Conservation (phyloP, 2,329 filamentous ascomycete species). For the Stemphylium lycopersici region DNA sequence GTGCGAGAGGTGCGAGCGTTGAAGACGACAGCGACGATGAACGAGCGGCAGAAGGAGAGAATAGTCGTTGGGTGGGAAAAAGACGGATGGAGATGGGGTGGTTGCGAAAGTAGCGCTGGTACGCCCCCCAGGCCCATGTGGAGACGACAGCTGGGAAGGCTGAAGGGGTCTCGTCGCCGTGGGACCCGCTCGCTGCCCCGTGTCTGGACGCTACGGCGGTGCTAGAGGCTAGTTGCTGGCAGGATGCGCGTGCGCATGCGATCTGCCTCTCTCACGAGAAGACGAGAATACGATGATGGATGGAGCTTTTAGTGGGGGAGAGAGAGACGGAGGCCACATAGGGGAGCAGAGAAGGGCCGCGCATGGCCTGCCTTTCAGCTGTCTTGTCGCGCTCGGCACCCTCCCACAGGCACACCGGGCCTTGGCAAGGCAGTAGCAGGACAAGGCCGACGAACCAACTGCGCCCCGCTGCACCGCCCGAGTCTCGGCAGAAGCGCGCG, state of each 20-base stretch:
- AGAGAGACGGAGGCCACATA: too few species aligned
- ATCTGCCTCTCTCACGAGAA: not conserved
- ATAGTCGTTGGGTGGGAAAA: not conserved
- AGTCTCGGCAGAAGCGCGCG: not conserved
- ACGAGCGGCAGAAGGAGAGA: conserved; percentile 7
- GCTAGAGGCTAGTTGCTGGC: not conserved
- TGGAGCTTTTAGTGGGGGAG: not conserved
- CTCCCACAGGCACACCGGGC: too few species aligned
- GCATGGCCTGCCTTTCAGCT: too few species aligned
- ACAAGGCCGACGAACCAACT: not conserved
- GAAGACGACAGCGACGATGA: not conserved
- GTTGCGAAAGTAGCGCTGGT: conserved; percentile 16
- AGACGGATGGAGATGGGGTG: not conserved
- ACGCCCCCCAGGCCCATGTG: conserved; percentile 16
- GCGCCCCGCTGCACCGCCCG: conserved; percentile 8
- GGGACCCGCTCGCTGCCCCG: conserved; percentile 11
- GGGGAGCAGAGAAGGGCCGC: too few species aligned
- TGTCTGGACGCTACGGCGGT: conserved; percentile 1
- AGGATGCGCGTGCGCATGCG: conserved; percentile 3
- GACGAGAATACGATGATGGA: not conserved
- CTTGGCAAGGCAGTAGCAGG: too few species aligned
- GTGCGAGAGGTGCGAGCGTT: too few species aligned
- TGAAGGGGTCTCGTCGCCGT: conserved; percentile 14
- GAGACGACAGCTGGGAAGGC: conserved; percentile 20
- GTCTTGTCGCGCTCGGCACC: too few species aligned